A percentile compares a stretch with the other conserved stretches of the same genome.
phyloP scores from a whole-genome alignment of 345 rosid species.

The Citrus maxima region DNA sequence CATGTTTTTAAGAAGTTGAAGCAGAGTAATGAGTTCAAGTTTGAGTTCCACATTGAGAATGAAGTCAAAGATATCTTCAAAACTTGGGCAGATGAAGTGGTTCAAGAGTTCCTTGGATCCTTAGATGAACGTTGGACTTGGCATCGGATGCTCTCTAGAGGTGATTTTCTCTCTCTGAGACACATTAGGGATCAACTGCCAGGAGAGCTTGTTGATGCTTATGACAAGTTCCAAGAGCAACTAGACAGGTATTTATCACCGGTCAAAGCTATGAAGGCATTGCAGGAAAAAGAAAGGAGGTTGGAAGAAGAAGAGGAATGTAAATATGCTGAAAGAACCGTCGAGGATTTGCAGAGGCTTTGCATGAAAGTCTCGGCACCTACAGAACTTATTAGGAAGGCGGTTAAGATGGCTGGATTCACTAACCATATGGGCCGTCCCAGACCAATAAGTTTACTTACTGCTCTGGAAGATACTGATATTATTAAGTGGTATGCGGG shows the following conservation, averaged over 20 bases:
- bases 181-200: conserved; percentile 83
- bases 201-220: conserved; percentile 61
- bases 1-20: conserved; percentile 80
- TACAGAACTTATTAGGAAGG: conserved; percentile 74
- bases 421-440: conserved; percentile 94
- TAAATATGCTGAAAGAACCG: conserved; percentile 62
- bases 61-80: conserved; percentile 61
- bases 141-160: conserved; percentile 78
- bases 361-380: conserved; percentile 84
- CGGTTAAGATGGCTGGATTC: conserved; percentile 76
- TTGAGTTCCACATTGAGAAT: conserved; percentile 54
- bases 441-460: conserved; percentile 63
- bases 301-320: conserved; percentile 60
- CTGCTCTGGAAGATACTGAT: conserved; percentile 75
- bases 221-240: conserved; percentile 80
- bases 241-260: conserved; percentile 75
- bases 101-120: conserved; percentile 69
- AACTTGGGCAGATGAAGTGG: conserved; percentile 78
- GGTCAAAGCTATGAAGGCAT: conserved; percentile 43
- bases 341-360: conserved; percentile 69
- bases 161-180: conserved; percentile 73
- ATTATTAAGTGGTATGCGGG: conserved; percentile 96
- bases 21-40: conserved; percentile 47
- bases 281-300: conserved; percentile 69
- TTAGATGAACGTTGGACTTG: conserved; percentile 71